Conservation (phyloP, 1,139 yeast genomes). For the Saccharomycopsis hybrid region DNA sequence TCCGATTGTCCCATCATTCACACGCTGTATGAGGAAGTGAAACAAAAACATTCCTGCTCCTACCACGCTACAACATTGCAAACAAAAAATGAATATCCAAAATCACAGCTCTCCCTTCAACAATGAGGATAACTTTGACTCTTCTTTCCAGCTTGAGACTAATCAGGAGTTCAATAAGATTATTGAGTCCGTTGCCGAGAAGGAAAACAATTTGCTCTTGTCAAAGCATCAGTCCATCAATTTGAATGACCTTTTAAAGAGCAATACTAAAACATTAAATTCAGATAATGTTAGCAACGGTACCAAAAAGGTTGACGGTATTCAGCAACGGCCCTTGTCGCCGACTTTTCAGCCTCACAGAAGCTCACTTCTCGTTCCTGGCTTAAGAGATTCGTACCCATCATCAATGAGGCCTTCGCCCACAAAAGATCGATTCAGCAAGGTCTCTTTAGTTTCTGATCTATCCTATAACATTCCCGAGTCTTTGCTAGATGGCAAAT, state of each 20-base stretch:
- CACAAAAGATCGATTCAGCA: conserved; percentile 8
- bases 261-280: too few relatives aligned
- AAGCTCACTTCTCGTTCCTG: neutral
- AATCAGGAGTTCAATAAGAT: conserved; percentile 20
- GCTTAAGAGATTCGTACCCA: neutral
- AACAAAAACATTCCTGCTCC: too few relatives aligned
- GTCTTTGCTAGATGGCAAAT: neutral
- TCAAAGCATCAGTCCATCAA: conserved; percentile 7
- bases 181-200: conserved; percentile 15
- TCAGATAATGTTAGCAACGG: too few relatives aligned
- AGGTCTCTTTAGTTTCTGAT: conserved; percentile 6
- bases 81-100: neutral
- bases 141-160: conserved; percentile 20
- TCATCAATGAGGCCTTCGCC: neutral
- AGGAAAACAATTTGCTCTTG: conserved; percentile 3
- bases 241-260: conserved; percentile 12
- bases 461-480: conserved; percentile 3
- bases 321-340: neutral
- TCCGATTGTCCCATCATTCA: too few relatives aligned
- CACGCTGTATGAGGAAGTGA: too few relatives aligned
- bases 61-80: too few relatives aligned
- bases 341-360: neutral
- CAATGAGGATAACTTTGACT: conserved; percentile 15
- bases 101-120: conserved; percentile 14
- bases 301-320: too few relatives aligned